Percentiles rank a stretch among this genome's conserved stretches.
phyloP scores from a whole-genome alignment of 2,329 filamentous ascomycete species.

The Trichophyton mentagrophytes region DNA sequence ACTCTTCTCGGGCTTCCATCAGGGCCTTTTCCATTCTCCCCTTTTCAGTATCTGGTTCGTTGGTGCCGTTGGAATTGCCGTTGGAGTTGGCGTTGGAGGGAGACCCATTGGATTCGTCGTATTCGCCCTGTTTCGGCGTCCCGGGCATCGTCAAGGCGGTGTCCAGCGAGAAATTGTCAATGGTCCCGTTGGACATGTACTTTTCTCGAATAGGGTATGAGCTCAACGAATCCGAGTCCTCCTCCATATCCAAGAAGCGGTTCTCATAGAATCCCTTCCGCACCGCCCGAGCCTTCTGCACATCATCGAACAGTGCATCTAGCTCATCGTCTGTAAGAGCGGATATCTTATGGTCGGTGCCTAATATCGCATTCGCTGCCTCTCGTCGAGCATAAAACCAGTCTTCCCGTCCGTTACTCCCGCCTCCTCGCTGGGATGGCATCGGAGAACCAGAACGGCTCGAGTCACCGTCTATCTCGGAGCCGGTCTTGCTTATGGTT shows the following conservation, averaged over 20 bases:
- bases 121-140: constrained; percentile 66
- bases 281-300: constrained; percentile 76
- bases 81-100: constrained; percentile 41
- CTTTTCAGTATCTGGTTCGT: constrained; percentile 70
- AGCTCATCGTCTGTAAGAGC: constrained; percentile 87
- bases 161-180: constrained; percentile 93
- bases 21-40: constrained; percentile 72
- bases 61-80: neutral
- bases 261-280: constrained; percentile 55
- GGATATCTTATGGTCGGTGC: constrained; percentile 80
- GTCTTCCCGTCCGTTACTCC: constrained; percentile 49
- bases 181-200: constrained; percentile 84
- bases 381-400: constrained; percentile 90
- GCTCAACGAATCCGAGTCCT: constrained; percentile 77
- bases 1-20: constrained; percentile 66
- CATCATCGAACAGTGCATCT: constrained; percentile 83
- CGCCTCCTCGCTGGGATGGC: constrained; percentile 52
- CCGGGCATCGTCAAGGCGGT: constrained; percentile 90
- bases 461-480: constrained; percentile 56
- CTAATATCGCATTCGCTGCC: constrained; percentile 80
- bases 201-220: constrained; percentile 87
- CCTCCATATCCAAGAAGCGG: constrained; percentile 44
- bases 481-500: constrained; percentile 63
- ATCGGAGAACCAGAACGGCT: constrained; percentile 71
- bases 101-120: constrained; percentile 56